Evolutionary conservation across 148 eudicot species (phyloP).

Genomic region (Diospyros lotus): DNA sequence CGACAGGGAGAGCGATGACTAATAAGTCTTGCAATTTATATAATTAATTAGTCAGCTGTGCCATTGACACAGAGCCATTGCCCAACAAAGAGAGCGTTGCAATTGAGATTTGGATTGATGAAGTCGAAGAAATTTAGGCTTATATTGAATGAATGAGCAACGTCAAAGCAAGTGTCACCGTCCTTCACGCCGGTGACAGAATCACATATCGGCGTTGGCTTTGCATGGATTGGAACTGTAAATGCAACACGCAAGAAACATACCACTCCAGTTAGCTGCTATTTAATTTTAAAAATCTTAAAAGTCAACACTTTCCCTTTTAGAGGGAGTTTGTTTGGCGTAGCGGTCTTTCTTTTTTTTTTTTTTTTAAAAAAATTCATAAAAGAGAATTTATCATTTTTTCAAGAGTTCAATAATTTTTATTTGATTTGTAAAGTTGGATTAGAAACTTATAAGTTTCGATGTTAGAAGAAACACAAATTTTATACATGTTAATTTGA

Average conservation of each 20-base stretch:
- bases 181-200: constrained; percentile 3
- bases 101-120: constrained; percentile 6
- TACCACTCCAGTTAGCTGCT: not conserved
- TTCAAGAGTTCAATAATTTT: too few species aligned
- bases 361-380: too few species aligned
- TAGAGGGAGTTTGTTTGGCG: too few species aligned
- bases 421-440: too few species aligned
- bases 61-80: constrained; percentile 8
- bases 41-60: not conserved
- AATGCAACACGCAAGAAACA: not conserved
- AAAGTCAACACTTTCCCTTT: too few species aligned
- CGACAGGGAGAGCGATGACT: too few species aligned
- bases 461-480: too few species aligned
- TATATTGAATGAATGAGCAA: not conserved
- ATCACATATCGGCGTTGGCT: constrained; percentile 1
- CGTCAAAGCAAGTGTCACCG: constrained; percentile 10
- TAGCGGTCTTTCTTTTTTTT: too few species aligned
- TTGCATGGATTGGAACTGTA: not conserved
- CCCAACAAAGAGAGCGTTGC: not conserved
- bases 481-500: too few species aligned
- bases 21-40: not conserved
- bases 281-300: not conserved
- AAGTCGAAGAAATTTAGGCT: not conserved
- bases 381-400: too few species aligned
- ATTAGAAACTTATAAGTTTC: too few species aligned